Percentiles rank a stretch among this genome's conserved stretches.
Conservation (phyloP, 345 rosid species). For the Diplotaxis tenuifolia region DNA sequence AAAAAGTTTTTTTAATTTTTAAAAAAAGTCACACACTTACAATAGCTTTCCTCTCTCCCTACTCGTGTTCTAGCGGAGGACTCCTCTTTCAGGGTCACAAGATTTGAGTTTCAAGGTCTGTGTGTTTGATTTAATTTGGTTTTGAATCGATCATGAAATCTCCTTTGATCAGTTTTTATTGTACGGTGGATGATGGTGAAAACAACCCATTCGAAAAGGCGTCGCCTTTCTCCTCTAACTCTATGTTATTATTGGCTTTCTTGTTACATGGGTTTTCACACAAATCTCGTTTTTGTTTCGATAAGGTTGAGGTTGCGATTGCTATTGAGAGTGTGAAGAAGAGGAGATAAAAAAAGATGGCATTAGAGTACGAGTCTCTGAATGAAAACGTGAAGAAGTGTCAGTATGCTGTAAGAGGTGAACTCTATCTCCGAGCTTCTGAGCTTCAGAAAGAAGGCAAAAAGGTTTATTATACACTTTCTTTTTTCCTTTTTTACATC, state of each 20-base stretch:
- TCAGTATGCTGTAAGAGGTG: slow-evolving; percentile 94
- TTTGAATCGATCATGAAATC: not conserved
- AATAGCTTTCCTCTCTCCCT: not conserved
- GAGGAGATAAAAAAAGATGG: slow-evolving; percentile 49
- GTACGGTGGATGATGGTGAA: no score
- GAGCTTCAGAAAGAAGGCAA: slow-evolving; percentile 99
- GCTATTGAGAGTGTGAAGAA: not conserved
- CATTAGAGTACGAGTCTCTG: slow-evolving; percentile 71
- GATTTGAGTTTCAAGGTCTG: slow-evolving; percentile 22
- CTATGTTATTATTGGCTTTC: not conserved
- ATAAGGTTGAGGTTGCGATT: slow-evolving; percentile 6
- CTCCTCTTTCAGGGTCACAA: slow-evolving; percentile 5
- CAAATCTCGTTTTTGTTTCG: not conserved
- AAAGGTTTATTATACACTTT: slow-evolving; percentile 59
- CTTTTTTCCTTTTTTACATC: not conserved
- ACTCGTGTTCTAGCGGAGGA: slow-evolving; percentile 12
- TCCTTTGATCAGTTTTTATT: not conserved
- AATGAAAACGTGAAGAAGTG: slow-evolving; percentile 95
- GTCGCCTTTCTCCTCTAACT: slow-evolving; percentile 1
- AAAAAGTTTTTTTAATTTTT: not conserved
- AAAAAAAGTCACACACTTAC: not conserved
- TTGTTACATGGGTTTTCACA: not conserved
- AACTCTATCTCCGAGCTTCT: slow-evolving; percentile 97
- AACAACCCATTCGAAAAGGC: slow-evolving; percentile 15
- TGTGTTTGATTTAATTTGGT: not conserved